These are phyloP conservation scores for Pulveroboletus sp. DNA, from an alignment of 768 basidiomycete species.

Conservation along the genomic window DNA sequence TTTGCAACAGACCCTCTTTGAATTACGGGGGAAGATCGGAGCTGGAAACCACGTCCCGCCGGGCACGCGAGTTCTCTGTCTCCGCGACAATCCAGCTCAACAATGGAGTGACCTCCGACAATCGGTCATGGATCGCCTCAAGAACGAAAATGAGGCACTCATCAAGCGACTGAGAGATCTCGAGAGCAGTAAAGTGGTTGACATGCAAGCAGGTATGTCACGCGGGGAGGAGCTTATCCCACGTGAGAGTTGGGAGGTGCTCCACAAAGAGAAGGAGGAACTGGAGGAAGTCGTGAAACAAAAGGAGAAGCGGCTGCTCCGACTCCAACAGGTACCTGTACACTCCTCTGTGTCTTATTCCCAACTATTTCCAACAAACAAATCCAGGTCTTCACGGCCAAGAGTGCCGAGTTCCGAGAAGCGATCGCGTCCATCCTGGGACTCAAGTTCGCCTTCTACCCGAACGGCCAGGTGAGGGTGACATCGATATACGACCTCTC, in stretches of 20 bases:
- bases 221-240: constrained; percentile 49
- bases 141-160: constrained; percentile 79
- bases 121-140: constrained; percentile 69
- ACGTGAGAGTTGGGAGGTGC: constrained; percentile 71
- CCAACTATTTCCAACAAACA: too few species aligned
- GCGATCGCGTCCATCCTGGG: constrained; percentile 87
- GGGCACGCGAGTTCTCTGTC: constrained; percentile 58
- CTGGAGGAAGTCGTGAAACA: constrained; percentile 61
- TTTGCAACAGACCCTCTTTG: constrained; percentile 77
- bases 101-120: constrained; percentile 74
- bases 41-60: constrained; percentile 73
- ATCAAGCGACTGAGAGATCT: constrained; percentile 60
- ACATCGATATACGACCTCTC: constrained; percentile 87
- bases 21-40: constrained; percentile 71
- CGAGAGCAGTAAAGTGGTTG: constrained; percentile 38
- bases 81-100: constrained; percentile 79
- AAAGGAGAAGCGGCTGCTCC: constrained; percentile 75
- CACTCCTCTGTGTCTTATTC: not conserved
- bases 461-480: constrained; percentile 84
- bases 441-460: constrained; percentile 86
- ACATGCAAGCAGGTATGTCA: constrained; percentile 12
- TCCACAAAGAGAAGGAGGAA: constrained; percentile 63
- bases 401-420: constrained; percentile 87
- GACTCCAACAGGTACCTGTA: constrained; percentile 75
- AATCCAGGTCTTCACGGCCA: constrained; percentile 72